Conservation (phyloP, 2,329 filamentous ascomycete species). For the Sclerotinia minor region DNA sequence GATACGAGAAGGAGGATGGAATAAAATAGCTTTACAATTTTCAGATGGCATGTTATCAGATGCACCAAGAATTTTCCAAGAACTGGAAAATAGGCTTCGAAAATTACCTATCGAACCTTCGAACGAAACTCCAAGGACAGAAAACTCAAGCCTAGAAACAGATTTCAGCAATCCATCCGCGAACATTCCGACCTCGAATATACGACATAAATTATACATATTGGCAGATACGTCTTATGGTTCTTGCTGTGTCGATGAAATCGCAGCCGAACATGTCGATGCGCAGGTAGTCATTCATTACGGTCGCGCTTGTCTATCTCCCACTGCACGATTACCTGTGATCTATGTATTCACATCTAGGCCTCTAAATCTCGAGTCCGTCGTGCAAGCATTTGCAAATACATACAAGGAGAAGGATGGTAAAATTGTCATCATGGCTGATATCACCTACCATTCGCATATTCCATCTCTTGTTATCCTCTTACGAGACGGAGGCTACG, state of each 20-base stretch:
- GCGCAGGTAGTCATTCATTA: slow-evolving; percentile 95
- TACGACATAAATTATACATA: slow-evolving; percentile 62
- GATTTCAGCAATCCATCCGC: slow-evolving; percentile 29
- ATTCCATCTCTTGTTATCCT: slow-evolving; percentile 57
- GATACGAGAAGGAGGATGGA: slow-evolving; percentile 70
- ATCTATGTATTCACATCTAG: slow-evolving; percentile 86
- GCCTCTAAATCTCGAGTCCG: slow-evolving; percentile 60
- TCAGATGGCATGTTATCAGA: slow-evolving; percentile 90
- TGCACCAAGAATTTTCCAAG: slow-evolving; percentile 74
- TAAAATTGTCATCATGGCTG: slow-evolving; percentile 80
- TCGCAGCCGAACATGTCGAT: slow-evolving; percentile 89
- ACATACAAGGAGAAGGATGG: slow-evolving; percentile 61
- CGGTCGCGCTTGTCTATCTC: slow-evolving; percentile 86
- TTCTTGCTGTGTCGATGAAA: slow-evolving; percentile 94
- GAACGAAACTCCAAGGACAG: slow-evolving; percentile 17
- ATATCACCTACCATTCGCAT: slow-evolving; percentile 82
- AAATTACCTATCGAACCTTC: slow-evolving; percentile 21
- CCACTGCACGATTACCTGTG: slow-evolving; percentile 82
- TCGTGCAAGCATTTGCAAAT: slow-evolving; percentile 59
- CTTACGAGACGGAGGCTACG: slow-evolving; percentile 67
- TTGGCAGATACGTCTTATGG: slow-evolving; percentile 96
- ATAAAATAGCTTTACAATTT: slow-evolving; percentile 86
- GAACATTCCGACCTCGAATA: background rate
- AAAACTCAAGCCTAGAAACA: slow-evolving; percentile 28
- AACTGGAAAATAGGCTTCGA: slow-evolving; percentile 56